Base-by-base conservation (phyloP, 257 asterid species). In the Petunia axillaris region DNA sequence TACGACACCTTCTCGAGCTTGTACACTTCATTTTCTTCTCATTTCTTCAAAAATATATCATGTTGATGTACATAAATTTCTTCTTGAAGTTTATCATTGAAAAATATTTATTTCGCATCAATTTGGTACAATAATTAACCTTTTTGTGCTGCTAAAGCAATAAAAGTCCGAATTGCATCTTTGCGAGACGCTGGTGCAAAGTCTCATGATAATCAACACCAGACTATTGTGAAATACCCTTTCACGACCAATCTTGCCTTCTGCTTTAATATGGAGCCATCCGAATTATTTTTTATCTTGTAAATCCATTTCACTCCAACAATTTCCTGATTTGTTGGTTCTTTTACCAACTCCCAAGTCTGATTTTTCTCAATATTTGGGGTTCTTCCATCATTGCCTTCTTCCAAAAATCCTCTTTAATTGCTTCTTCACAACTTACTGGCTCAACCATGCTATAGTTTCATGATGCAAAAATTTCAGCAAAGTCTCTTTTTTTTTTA, bases 361-460 rank as follows among this genome's bases (percentile, higher is more conserved):
- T 67, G 55, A 67, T 39, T 41, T 41, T 41, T 67, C 8, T 67
- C 75, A 8, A 43, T 74, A 37, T 14, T 50, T 74, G 62, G 4
- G 11, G 38, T 52, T 74, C 63, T 74, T 74, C 78, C 35, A 4
- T 15, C 62, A 50, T 35, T 25, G 55, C 60, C 16, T 74, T 74
- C 73, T 74, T 36, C 78, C 1, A 1, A 16, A 35, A 44, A 25
- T 35, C 0, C 0, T 52, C 13, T 52, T 10, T 35, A 48, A 35
- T 52, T 48, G 63, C 78, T 48, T 74, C 64, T 52, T 52, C 46
- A 52, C 13, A 73, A 57, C 78, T 50, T 73, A 16, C 35, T 50
- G 44, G 43, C 37, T 73, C 43, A 73, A 73, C 62, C 64, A 57
- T 57, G 64, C 64, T 10, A 57, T 57, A 57, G 25, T 57, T 57